Evolutionary conservation across 1,284 basidiomycete genomes (phyloP), one percentile per base, ranked within the genome.

Genomic region (Golubevia pallescens): DNA sequence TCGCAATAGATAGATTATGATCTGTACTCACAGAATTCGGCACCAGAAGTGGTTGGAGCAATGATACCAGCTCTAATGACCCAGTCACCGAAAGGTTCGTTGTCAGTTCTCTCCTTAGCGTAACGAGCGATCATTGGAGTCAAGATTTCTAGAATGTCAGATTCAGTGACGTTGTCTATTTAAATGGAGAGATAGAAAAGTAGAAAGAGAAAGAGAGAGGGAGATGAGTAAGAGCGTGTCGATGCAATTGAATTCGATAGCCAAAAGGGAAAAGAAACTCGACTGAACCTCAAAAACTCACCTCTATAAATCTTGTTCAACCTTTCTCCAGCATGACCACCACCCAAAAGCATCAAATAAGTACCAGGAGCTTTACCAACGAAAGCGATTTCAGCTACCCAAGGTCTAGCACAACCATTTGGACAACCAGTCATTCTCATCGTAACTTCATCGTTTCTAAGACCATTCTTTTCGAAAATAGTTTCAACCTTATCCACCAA

Each of bases 401-500:
- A 98, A n/a, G 96, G 95, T 68, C 95, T 34, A 58, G 52, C 69
- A 60, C 86, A 87, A 6, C 84, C 82, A 68, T 86, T 86, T 34
- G 86, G 81, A 69, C 86, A 87, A 28, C 83, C 86, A 1, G 82
- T 86, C 96, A 98, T 98, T 67, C 96, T 91, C 94, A 98, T 97
- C 65, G 97, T 91, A 73, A 98, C 95, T 1, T 93, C 92, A 86
- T 97, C 95, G 84, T 95, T 92, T 62, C 94, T 90, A 57, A 99
- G 88, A 24, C 96, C 96, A 75, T 91, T 92, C 83, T 94, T 92
- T 85, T 98, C 95, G 82, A 93, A 94, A 34, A 98, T 92, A 86
- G 91, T 91, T 88, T 99, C 97, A 24, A 99, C 92, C 88, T 98
- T 98, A 88, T 94, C 93, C 71, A 98, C 89, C 57, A 99, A 90